phyloP scores from a whole-genome alignment of 2,329 filamentous ascomycete genomes.

The Dothistroma pini region DNA sequence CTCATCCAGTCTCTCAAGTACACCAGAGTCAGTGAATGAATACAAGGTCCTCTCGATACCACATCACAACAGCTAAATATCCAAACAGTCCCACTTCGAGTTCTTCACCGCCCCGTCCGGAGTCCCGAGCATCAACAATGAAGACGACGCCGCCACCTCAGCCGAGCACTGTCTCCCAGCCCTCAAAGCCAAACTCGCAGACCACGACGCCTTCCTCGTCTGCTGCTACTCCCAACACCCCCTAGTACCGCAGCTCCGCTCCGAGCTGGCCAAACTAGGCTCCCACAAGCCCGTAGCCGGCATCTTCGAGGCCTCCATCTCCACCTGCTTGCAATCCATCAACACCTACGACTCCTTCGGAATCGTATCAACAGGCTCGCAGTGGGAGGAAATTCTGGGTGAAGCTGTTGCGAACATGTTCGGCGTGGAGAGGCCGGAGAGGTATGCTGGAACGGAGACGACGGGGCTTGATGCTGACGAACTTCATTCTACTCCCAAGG shows the following conservation, averaged over 20 bases:
- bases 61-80: background rate
- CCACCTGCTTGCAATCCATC: slow-evolving; percentile 57
- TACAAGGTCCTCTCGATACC: slow-evolving; percentile 22
- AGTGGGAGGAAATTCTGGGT: slow-evolving; percentile 72
- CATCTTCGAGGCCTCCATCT: slow-evolving; percentile 82
- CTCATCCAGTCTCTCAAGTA: slow-evolving; percentile 45
- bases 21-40: slow-evolving; percentile 36
- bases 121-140: slow-evolving; percentile 75
- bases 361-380: slow-evolving; percentile 81
- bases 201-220: slow-evolving; percentile 74
- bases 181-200: slow-evolving; percentile 43
- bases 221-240: slow-evolving; percentile 87
- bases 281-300: slow-evolving; percentile 61
- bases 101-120: slow-evolving; percentile 66
- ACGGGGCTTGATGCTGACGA: slow-evolving; percentile 78
- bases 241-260: slow-evolving; percentile 54
- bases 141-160: slow-evolving; percentile 62
- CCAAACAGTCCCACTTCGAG: slow-evolving; percentile 45
- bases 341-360: slow-evolving; percentile 62
- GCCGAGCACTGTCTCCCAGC: slow-evolving; percentile 59
- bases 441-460: slow-evolving; percentile 75
- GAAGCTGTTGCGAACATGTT: slow-evolving; percentile 64
- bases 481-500: slow-evolving; percentile 65
- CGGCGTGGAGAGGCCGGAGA: slow-evolving; percentile 42
- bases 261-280: slow-evolving; percentile 15